phyloP scores from a whole-genome alignment of 495 filamentous ascomycete species.

The Halenospora varia region DNA sequence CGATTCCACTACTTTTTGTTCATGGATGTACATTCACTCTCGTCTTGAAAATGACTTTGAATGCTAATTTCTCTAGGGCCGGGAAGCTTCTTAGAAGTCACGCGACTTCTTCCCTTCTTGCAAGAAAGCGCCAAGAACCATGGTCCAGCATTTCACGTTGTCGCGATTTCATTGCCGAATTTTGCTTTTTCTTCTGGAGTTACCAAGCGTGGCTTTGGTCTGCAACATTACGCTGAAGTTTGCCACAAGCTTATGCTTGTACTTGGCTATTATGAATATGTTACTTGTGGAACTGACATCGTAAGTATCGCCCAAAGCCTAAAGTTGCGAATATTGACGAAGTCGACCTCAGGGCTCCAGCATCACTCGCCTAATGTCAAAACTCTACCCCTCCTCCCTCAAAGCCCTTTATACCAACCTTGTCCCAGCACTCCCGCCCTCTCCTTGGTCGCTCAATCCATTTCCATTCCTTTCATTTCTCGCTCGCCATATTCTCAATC shows the following conservation, averaged over 20 bases:
- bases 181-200: neutral
- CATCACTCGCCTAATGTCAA: slow-evolving; percentile 53
- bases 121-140: slow-evolving; percentile 21
- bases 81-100: slow-evolving; percentile 61
- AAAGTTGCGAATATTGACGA: too few species aligned
- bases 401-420: slow-evolving; percentile 45
- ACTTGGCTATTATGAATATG: slow-evolving; percentile 59
- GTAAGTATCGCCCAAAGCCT: neutral
- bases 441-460: slow-evolving; percentile 18
- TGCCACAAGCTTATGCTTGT: slow-evolving; percentile 59
- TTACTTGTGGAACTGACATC: slow-evolving; percentile 52
- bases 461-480: neutral
- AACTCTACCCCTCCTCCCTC: slow-evolving; percentile 50
- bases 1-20: too few species aligned
- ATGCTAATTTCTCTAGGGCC: slow-evolving; percentile 43
- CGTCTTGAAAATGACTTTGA: neutral
- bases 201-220: slow-evolving; percentile 47
- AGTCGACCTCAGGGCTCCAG: slow-evolving; percentile 57
- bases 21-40: too few species aligned
- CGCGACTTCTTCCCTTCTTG: slow-evolving; percentile 56
- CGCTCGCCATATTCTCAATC: neutral
- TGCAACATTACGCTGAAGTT: slow-evolving; percentile 54
- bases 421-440: slow-evolving; percentile 16
- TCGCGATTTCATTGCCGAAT: neutral
- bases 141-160: neutral